phyloP scores from a whole-genome alignment of 2,329 filamentous ascomycete species.

The Aspergillus brunneoviolaceus region DNA sequence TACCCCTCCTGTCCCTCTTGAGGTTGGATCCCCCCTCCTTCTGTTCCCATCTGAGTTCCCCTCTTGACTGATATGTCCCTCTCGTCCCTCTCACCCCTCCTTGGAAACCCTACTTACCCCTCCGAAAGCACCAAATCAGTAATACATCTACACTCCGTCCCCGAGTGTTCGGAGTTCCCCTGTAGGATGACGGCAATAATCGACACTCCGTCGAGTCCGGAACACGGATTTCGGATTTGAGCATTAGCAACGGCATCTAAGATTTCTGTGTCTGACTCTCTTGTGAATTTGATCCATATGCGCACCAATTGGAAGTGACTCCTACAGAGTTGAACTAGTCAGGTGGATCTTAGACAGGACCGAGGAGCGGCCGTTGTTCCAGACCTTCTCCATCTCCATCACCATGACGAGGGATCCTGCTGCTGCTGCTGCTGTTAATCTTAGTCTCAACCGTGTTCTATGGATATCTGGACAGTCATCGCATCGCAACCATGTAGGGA shows the following conservation, averaged over 20 bases:
- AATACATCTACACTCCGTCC: background rate
- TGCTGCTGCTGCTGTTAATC: background rate
- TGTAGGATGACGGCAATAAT: background rate
- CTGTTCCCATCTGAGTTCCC: background rate
- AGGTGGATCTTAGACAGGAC: slow-evolving; percentile 15
- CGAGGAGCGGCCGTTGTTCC: slow-evolving; percentile 17
- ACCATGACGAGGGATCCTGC: slow-evolving; percentile 8
- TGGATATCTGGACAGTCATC: background rate
- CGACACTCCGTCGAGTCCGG: background rate
- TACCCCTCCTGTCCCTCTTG: slow-evolving; percentile 7
- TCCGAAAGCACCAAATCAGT: background rate
- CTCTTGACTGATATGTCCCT: background rate
- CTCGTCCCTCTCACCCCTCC: background rate
- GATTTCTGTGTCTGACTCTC: background rate
- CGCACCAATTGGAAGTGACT: slow-evolving; percentile 4
- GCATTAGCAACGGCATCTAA: slow-evolving; percentile 1
- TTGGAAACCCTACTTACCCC: slow-evolving; percentile 2
- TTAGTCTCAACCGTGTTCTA: background rate
- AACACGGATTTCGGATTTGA: slow-evolving; percentile 6
- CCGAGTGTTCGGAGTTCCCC: background rate
- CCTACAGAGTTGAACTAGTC: slow-evolving; percentile 4
- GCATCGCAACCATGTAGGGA: background rate
- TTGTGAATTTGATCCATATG: background rate
- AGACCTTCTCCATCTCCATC: slow-evolving; percentile 8
- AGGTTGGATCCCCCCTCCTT: background rate